A percentile compares a stretch with the other conserved stretches of the same genome.
Conservation (phyloP, 2,329 filamentous ascomycete genomes). For the Aspergillus ruber region DNA sequence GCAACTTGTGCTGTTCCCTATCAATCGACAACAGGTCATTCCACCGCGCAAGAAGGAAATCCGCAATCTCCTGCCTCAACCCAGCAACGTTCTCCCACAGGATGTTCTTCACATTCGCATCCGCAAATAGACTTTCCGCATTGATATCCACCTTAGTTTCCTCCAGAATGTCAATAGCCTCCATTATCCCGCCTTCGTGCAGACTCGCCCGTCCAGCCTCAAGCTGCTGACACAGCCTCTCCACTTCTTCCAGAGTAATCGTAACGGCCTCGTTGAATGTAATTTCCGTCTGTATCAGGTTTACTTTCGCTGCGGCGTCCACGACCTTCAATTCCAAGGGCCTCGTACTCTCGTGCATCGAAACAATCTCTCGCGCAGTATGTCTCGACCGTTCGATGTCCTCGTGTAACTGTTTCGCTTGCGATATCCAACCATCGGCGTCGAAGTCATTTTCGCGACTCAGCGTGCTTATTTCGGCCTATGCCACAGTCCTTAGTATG, state of each 20-base stretch:
- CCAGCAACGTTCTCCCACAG: constrained; percentile 60
- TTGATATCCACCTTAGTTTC: constrained; percentile 31
- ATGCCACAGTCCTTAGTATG: background rate
- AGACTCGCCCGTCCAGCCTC: constrained; percentile 42
- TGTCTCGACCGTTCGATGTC: constrained; percentile 77
- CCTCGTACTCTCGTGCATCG: constrained; percentile 65
- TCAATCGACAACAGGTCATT: constrained; percentile 60
- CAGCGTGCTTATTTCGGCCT: constrained; percentile 67
- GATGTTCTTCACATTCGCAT: constrained; percentile 44
- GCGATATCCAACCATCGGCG: constrained; percentile 77
- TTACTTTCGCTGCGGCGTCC: constrained; percentile 51
- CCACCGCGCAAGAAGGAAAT: constrained; percentile 66
- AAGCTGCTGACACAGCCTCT: constrained; percentile 45
- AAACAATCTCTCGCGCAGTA: constrained; percentile 73
- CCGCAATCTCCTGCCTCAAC: constrained; percentile 60
- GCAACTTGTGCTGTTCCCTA: constrained; percentile 48
- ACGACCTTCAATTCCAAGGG: constrained; percentile 59
- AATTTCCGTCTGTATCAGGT: constrained; percentile 53
- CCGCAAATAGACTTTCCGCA: constrained; percentile 22
- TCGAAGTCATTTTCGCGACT: constrained; percentile 72
- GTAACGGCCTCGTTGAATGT: constrained; percentile 52
- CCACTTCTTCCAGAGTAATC: constrained; percentile 45
- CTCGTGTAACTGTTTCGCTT: constrained; percentile 75
- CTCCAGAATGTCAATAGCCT: constrained; percentile 45
- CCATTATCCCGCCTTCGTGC: constrained; percentile 38